These are phyloP conservation scores for Ricinus communis DNA, from an alignment of 345 rosid species.

Conservation along the genomic window DNA sequence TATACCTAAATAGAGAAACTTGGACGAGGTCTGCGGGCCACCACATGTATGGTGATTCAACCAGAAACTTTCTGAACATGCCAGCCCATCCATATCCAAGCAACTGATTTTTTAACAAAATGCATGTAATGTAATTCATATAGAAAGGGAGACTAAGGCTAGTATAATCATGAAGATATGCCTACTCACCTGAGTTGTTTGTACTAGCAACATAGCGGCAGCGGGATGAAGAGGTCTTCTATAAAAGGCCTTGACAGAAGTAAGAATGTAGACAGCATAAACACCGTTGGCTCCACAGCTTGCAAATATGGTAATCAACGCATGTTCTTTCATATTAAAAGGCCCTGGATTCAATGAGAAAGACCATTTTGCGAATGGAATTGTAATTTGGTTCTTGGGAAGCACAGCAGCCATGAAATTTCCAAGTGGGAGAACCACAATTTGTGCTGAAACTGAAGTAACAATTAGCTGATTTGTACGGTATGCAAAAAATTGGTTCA, in stretches of 20 bases:
- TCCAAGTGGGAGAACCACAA: conserved; percentile 43
- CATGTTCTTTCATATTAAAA: conserved; percentile 49
- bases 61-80: conserved; percentile 57
- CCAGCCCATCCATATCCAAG: conserved; percentile 93
- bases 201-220: conserved; percentile 50
- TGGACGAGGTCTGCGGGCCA: conserved; percentile 86
- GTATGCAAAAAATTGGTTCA: conserved; percentile 42
- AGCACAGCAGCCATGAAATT: conserved; percentile 43
- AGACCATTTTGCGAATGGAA: conserved; percentile 43
- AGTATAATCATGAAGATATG: background rate
- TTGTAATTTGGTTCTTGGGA: conserved; percentile 11
- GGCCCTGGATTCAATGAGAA: conserved; percentile 61
- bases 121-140: background rate
- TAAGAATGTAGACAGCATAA: conserved; percentile 27
- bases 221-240: conserved; percentile 18
- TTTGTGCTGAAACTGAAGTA: conserved; percentile 37
- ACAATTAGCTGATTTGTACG: conserved; percentile 33
- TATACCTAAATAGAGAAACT: conserved; percentile 75
- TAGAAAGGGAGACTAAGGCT: too few species aligned
- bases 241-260: conserved; percentile 44
- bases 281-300: conserved; percentile 32
- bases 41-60: conserved; percentile 89
- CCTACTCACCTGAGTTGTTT: conserved; percentile 65
- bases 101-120: conserved; percentile 39
- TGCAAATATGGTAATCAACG: conserved; percentile 44